Evolutionary conservation across 176 grass and related monocot species (phyloP), one percentile per base, ranked within the genome.

Genomic region (Aegilops tauschii): DNA sequence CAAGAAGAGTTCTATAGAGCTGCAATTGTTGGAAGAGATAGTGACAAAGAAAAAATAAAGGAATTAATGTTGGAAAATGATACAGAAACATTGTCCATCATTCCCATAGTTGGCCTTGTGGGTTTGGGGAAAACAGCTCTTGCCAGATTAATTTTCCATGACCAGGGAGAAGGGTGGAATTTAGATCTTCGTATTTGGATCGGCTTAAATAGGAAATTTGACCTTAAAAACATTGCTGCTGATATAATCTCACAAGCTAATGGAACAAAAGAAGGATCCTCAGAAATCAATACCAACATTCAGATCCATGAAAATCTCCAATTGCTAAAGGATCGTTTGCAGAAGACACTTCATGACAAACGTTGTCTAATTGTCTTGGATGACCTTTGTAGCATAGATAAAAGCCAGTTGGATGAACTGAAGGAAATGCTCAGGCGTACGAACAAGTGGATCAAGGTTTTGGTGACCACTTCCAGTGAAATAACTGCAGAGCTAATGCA

Each of bases 81-180:
- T 78, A 28, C 29, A 59, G 67, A 83, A 12, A 67, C 17, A 21
- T 13, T 92, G 3, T 86, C 47, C 2, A 59, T 92, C 12, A 63
- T 88, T 76, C 49, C 90, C 23, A 92, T 92, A 54, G 86, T 92
- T 13, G 82, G 90, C 29, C 83, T 82, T 28, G 63, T 32, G 4
- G 90, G 90, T 10, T 29, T 92, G 18, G 90, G 86, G 11, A 92
- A 92, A 85, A 92, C 90, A 59, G 59, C 78, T 18, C 69, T 92
- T 4, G 86, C 90, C 30, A 86, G 52, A 74, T 88, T 88, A 47
- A 69, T 88, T 32, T 92, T 85, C 21, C 1, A 66, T 69, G 90
- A 92, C 39, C n/a, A 68, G 7, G 87, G 50, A 69, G 73, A 71
- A 54, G 66, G 9, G 1, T 80, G 59, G 83, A 58, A 62, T 8